phyloP scores from a whole-genome alignment of 164 flowering plant species.

The Santalum album region DNA sequence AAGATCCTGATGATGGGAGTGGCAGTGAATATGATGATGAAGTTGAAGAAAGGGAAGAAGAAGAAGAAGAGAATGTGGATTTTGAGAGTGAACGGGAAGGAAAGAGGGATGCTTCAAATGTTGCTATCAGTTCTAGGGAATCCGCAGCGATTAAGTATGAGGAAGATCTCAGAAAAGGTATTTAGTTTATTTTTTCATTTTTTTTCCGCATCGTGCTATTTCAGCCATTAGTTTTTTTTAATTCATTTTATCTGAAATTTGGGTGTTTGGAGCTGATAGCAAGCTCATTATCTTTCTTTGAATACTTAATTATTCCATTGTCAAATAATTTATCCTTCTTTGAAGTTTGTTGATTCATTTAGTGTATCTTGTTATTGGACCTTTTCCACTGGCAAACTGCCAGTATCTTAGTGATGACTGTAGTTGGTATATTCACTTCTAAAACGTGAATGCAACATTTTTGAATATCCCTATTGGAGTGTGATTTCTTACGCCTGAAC shows the following conservation, averaged over 20 bases:
- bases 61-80: conserved; percentile 32
- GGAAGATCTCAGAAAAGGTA: conserved; percentile 48
- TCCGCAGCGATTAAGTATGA: conserved; percentile 19
- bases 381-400: too few species aligned
- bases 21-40: conserved; percentile 41
- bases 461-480: too few species aligned
- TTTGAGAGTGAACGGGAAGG: conserved; percentile 54
- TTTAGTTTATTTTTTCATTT: not conserved
- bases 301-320: too few species aligned
- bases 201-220: not conserved
- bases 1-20: conserved; percentile 65
- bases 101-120: conserved; percentile 11
- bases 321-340: too few species aligned
- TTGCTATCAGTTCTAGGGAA: not conserved
- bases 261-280: too few species aligned
- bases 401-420: too few species aligned
- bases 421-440: too few species aligned
- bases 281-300: too few species aligned
- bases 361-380: too few species aligned
- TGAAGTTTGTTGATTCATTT: too few species aligned
- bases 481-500: too few species aligned
- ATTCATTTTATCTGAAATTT: not conserved
- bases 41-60: conserved; percentile 16
- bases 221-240: not conserved
- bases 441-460: too few species aligned